Evolutionary conservation across 371 early-diverging fungal genomes (phyloP).

Genomic region (Actinomucor elegans): DNA sequence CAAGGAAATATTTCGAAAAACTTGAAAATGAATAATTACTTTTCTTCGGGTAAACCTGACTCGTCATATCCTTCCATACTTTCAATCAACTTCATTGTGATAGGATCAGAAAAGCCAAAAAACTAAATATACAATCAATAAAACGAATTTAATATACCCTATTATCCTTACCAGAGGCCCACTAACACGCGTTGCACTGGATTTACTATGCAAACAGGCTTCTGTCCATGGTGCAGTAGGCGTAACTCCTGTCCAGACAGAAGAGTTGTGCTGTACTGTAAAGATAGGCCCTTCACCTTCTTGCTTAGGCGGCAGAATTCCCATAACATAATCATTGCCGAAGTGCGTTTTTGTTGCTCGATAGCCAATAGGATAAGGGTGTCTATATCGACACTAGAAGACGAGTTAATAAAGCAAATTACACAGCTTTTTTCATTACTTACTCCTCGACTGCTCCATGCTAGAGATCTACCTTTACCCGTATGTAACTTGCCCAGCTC

Average conservation of each 20-base stretch:
- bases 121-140: constrained; percentile 17
- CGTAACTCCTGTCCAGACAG: constrained; percentile 43
- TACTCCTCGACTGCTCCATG: constrained; percentile 52
- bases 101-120: constrained; percentile 51
- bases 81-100: constrained; percentile 42
- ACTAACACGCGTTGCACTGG: constrained; percentile 47
- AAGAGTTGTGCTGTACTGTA: constrained; percentile 33
- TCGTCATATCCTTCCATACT: constrained; percentile 37
- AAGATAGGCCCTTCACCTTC: constrained; percentile 44
- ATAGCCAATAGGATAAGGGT: constrained; percentile 60
- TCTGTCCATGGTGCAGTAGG: constrained; percentile 64
- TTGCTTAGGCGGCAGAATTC: constrained; percentile 32
- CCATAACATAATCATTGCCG: constrained; percentile 55
- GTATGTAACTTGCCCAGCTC: constrained; percentile 33
- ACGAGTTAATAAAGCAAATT: background rate
- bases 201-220: constrained; percentile 48
- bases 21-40: constrained; percentile 68
- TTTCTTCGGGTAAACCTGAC: constrained; percentile 24
- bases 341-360: constrained; percentile 55
- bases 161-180: constrained; percentile 45
- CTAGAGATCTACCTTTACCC: constrained; percentile 32
- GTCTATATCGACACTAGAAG: constrained; percentile 51
- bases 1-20: constrained; percentile 83
- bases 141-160: background rate
- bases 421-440: background rate